Percentiles rank a stretch among this genome's conserved stretches.
Conservation (phyloP, 257 asterid species). For the Rauvolfia tetraphylla region DNA sequence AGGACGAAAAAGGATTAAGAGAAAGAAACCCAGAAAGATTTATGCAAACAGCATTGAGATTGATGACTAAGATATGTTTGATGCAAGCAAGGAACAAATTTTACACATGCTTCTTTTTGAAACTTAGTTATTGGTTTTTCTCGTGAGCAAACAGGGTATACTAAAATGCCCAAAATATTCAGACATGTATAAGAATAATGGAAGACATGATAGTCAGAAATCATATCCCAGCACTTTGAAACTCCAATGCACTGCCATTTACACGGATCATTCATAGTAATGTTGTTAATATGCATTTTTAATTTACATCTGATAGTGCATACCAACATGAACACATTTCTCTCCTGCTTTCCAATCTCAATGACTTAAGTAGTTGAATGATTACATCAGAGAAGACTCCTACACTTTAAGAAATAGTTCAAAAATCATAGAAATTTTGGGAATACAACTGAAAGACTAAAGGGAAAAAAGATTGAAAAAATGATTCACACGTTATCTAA, state of each 20-base stretch:
- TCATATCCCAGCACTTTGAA: not conserved
- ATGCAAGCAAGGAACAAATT: not conserved
- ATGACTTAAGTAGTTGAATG: not conserved
- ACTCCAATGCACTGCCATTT: not conserved
- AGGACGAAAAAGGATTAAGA: not conserved
- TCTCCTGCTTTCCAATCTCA: not conserved
- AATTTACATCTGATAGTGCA: not conserved
- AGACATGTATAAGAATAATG: not conserved
- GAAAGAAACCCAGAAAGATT: not conserved
- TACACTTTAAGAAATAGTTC: not conserved
- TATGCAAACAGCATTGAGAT: not conserved
- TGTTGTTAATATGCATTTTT: not conserved
- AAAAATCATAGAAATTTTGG: not conserved
- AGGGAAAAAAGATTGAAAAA: not conserved
- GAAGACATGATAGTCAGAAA: not conserved
- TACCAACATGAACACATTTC: not conserved
- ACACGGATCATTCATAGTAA: not conserved
- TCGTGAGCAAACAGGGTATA: not conserved
- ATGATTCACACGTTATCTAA: not conserved
- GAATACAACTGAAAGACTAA: not conserved
- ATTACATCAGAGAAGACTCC: not conserved
- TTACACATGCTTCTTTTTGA: not conserved
- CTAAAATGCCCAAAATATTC: not conserved
- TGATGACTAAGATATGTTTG: not conserved
- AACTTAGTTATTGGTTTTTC: not conserved